Percentiles rank a stretch among this genome's conserved stretches.
Evolutionary conservation across 345 rosid species (phyloP).

Genomic region (Murraya koenigii): DNA sequence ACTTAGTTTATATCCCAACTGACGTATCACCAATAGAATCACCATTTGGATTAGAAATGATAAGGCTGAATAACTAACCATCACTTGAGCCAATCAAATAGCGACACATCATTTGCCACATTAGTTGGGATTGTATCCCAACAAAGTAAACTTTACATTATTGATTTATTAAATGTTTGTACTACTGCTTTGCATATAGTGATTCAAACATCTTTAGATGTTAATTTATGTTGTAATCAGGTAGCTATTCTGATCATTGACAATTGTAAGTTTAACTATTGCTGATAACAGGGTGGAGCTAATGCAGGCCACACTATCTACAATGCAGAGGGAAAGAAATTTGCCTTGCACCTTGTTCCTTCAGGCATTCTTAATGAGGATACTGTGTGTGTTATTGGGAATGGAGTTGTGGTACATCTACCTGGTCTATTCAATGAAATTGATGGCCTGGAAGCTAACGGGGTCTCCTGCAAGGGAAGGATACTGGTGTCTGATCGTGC

Average conservation of each 20-base stretch:
- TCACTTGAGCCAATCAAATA: no score
- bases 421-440: slow-evolving; percentile 87
- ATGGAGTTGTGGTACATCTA: slow-evolving; percentile 90
- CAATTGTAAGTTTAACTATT: neutral
- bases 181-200: no score
- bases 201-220: no score
- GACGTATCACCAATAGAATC: no score
- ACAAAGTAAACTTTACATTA: neutral
- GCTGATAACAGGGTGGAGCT: slow-evolving; percentile 76
- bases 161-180: no score
- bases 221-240: neutral
- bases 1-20: no score
- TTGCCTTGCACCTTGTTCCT: slow-evolving; percentile 95
- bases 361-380: slow-evolving; percentile 89
- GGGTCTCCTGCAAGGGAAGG: slow-evolving; percentile 82
- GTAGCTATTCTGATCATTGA: neutral
- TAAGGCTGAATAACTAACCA: no score
- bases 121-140: no score
- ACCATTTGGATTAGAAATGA: no score
- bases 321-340: slow-evolving; percentile 86
- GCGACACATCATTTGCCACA: no score
- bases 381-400: slow-evolving; percentile 87
- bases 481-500: slow-evolving; percentile 93
- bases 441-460: slow-evolving; percentile 76
- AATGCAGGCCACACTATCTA: slow-evolving; percentile 98